A percentile compares a stretch with the other conserved stretches of the same genome.
Conservation (phyloP, 805 yeast genomes). For the Maudiozyma bulderi region DNA sequence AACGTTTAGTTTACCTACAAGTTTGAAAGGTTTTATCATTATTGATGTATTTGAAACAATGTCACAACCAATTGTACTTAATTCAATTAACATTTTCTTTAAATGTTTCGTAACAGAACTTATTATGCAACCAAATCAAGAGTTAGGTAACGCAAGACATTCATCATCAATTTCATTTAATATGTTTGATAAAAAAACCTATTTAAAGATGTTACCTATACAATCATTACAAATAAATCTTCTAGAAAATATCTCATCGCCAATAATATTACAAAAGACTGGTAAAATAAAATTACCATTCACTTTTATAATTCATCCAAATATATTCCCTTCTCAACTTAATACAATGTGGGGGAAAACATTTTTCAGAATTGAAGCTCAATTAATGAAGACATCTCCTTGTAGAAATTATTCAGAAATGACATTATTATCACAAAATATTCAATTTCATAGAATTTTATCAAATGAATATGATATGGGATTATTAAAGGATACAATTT, state of each 20-base stretch:
- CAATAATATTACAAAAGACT: neutral
- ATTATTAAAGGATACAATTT: constrained; percentile 6
- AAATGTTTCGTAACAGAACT: neutral
- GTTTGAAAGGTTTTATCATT: neutral
- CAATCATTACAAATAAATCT: neutral
- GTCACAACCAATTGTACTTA: neutral
- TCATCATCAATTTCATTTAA: neutral
- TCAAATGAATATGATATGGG: constrained; percentile 3
- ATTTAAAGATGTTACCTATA: neutral
- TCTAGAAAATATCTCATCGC: neutral
- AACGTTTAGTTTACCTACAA: neutral
- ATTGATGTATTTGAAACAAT: neutral
- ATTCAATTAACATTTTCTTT: constrained; percentile 1
- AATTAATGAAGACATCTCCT: neutral
- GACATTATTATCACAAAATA: constrained; percentile 13
- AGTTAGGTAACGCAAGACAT: neutral
- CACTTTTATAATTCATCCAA: neutral
- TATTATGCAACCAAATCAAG: neutral
- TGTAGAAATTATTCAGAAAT: constrained; percentile 1
- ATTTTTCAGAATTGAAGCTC: constrained; percentile 5
- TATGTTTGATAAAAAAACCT: neutral
- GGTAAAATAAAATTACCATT: neutral
- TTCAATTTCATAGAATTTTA: constrained; percentile 9
- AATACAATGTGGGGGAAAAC: constrained; percentile 3
- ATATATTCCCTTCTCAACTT: constrained; percentile 2